Evolutionary conservation across 176 grass and related monocot species (phyloP).

Genomic region (Rhynchospora pubera): DNA sequence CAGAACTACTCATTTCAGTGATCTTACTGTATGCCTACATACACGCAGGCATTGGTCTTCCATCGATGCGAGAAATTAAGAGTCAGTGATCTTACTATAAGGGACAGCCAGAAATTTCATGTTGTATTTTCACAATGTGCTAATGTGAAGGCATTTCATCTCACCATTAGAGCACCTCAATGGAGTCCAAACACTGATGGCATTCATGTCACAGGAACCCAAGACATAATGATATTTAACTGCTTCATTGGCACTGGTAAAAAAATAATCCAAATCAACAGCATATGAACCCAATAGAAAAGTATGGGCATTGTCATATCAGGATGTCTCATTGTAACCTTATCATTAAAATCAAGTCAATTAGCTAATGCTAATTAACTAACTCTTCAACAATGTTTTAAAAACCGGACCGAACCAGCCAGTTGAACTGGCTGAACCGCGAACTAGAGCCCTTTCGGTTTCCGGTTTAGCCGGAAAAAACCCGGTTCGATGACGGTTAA

Average conservation of each 20-base stretch:
- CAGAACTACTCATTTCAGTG: background rate
- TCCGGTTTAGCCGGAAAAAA: too few species aligned
- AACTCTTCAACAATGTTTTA: too few species aligned
- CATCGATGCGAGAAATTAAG: constrained; percentile 39
- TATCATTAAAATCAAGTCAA: background rate
- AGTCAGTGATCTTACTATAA: constrained; percentile 40
- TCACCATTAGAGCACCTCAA: constrained; percentile 49
- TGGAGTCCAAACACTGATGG: constrained; percentile 83
- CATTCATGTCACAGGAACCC: constrained; percentile 53
- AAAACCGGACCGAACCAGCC: too few species aligned
- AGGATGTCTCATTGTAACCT: background rate
- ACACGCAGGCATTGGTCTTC: constrained; percentile 54
- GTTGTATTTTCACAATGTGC: constrained; percentile 34
- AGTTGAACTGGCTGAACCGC: too few species aligned
- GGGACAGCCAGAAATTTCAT: constrained; percentile 68
- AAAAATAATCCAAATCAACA: too few species aligned
- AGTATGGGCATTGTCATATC: background rate
- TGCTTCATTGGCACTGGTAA: constrained; percentile 64
- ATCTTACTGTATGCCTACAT: too few species aligned
- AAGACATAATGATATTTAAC: constrained; percentile 34
- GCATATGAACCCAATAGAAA: background rate
- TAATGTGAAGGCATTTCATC: constrained; percentile 35
- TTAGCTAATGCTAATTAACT: background rate
- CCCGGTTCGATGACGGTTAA: too few species aligned
- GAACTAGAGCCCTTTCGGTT: too few species aligned